A percentile compares a stretch with the other conserved stretches of the same genome.
Conservation (phyloP, 2,329 filamentous ascomycete species). For the Pseudogymnoascus sp. region DNA sequence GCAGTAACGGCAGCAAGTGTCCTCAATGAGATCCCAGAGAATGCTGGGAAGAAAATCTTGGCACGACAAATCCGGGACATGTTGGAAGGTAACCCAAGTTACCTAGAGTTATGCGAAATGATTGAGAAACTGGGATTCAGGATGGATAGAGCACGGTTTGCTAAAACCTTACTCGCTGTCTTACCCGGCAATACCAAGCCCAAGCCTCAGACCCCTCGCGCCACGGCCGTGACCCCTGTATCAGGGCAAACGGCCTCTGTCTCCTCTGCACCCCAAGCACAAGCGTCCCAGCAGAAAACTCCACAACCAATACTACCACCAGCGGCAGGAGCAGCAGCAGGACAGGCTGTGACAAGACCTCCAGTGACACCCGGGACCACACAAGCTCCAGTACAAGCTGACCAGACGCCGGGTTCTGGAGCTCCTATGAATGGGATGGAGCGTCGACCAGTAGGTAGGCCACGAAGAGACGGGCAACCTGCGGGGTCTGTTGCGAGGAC, state of each 20-base stretch:
- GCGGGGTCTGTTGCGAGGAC: not conserved
- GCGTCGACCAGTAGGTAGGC: not conserved
- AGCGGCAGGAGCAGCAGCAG: not conserved
- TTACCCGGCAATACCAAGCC: not conserved
- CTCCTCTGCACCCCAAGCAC: not conserved
- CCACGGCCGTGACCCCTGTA: not conserved
- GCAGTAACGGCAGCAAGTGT: constrained; percentile 4
- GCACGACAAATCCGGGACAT: constrained; percentile 8
- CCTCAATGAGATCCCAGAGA: constrained; percentile 9
- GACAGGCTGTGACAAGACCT: not conserved
- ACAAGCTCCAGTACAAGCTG: not conserved
- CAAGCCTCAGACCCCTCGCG: not conserved
- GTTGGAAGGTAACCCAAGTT: constrained; percentile 11
- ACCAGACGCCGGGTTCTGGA: not conserved
- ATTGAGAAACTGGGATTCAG: constrained; percentile 11
- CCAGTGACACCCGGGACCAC: not conserved
- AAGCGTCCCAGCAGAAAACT: not conserved
- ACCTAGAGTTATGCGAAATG: constrained; percentile 12
- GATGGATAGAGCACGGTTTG: constrained; percentile 10
- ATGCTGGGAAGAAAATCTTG: constrained; percentile 8
- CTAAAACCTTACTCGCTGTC: constrained; percentile 9
- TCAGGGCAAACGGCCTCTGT: not conserved
- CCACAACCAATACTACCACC: not conserved
- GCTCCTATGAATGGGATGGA: not conserved
- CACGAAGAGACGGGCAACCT: not conserved